Evolutionary conservation across 257 asterid genomes (phyloP).

Genomic region (Plectranthus barbatus): DNA sequence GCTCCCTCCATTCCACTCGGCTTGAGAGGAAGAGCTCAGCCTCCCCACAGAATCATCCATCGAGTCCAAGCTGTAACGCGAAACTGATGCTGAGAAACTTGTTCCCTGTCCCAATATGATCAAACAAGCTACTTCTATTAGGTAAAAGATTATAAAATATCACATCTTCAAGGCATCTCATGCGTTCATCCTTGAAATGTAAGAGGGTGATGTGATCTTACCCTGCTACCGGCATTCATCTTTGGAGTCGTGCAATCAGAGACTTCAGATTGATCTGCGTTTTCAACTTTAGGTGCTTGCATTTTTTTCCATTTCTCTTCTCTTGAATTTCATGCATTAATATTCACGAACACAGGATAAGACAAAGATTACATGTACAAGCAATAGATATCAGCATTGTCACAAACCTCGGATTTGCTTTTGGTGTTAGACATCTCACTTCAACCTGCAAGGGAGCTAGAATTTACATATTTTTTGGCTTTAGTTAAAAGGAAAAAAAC

Average conservation of each 20-base stretch:
- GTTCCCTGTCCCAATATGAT: slow-evolving; percentile 22
- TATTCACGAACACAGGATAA: background rate
- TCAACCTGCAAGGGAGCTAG: slow-evolving; percentile 30
- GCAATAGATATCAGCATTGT: background rate
- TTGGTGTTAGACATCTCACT: slow-evolving; percentile 40
- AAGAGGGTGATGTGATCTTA: background rate
- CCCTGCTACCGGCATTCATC: slow-evolving; percentile 22
- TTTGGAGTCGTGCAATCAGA: slow-evolving; percentile 15
- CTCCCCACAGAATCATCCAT: slow-evolving; percentile 32
- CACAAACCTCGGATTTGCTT: slow-evolving; percentile 26
- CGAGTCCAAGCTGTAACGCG: slow-evolving; percentile 30
- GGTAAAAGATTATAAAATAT: too few species aligned
- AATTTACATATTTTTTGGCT: background rate
- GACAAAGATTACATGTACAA: background rate
- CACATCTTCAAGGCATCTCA: too few species aligned
- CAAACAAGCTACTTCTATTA: background rate
- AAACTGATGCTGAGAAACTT: slow-evolving; percentile 27
- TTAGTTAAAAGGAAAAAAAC: background rate
- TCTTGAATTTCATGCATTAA: slow-evolving; percentile 9
- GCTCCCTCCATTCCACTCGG: slow-evolving; percentile 1
- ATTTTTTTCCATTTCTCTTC: slow-evolving; percentile 25
- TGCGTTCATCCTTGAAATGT: too few species aligned
- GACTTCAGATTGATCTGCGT: slow-evolving; percentile 18
- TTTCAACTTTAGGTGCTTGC: slow-evolving; percentile 20
- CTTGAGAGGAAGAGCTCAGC: slow-evolving; percentile 25